Evolutionary conservation across 352 stramenopile species (phyloP).

Genomic region (Pythium phragmitis): DNA sequence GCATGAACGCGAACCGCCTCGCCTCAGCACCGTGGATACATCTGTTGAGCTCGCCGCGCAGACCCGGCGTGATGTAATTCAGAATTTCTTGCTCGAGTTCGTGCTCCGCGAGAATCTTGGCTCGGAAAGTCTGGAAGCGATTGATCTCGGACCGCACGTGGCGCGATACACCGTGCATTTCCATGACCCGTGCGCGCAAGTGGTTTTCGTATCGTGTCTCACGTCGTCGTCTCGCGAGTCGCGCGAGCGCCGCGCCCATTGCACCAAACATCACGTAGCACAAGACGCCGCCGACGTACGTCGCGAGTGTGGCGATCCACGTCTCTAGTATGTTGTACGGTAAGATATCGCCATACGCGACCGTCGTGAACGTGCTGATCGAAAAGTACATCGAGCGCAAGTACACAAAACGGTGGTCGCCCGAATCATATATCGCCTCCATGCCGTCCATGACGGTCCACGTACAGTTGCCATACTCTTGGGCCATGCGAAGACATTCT

Average conservation of each 20-base stretch:
- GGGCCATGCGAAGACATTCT: constrained; percentile 28
- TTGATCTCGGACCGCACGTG: constrained; percentile 25
- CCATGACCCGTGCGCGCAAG: constrained; percentile 22
- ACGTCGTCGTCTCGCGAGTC: constrained; percentile 19
- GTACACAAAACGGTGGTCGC: constrained; percentile 20
- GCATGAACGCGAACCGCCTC: constrained; percentile 12
- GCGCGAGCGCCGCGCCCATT: constrained; percentile 28
- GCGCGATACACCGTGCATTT: constrained; percentile 20
- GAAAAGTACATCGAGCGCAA: constrained; percentile 36
- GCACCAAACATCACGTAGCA: constrained; percentile 33
- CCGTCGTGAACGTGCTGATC: constrained; percentile 34
- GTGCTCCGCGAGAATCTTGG: constrained; percentile 18
- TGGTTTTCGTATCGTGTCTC: constrained; percentile 27
- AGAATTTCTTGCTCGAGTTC: constrained; percentile 25
- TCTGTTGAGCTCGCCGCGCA: constrained; percentile 20
- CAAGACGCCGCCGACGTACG: constrained; percentile 28
- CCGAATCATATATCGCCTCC: constrained; percentile 13
- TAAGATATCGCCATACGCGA: constrained; percentile 37
- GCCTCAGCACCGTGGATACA: constrained; percentile 17
- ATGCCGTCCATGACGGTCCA: constrained; percentile 33
- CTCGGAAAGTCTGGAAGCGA: constrained; percentile 27
- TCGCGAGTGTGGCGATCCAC: constrained; percentile 21
- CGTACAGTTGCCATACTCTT: constrained; percentile 29
- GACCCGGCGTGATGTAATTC: constrained; percentile 16
- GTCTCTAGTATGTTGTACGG: constrained; percentile 28